Evolutionary conservation across 768 basidiomycete species (phyloP), one percentile per base, ranked within the genome.

Genomic region (Russula sp.): DNA sequence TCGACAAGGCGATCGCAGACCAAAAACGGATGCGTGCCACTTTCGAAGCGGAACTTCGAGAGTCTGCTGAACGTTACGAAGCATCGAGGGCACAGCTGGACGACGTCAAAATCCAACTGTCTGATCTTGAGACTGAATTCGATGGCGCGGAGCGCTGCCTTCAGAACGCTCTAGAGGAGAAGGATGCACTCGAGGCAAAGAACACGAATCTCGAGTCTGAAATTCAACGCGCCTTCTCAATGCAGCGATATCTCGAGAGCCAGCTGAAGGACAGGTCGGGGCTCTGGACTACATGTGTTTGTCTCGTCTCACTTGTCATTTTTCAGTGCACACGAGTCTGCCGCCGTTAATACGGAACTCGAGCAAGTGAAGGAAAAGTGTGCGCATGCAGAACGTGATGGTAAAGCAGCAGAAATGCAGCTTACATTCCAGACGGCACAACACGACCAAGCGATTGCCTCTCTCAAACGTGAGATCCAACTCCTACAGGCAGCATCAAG

Each of bases 401-500:
- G 78, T 39, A 85, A 85, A 67, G 75, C 80, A 10, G 82, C 85
- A 0, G 84, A 90, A 69, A 80, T 88, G 57, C 83, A 83, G 60
- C 77, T 88, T 55, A 81, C 81, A 54, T 73, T 90, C 56, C 84
- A 84, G 68, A 73, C 74, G 22, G 81, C 83, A 8, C 87, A 90
- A 58, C 85, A 87, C 60, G 84, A 85, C 62, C 83, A 88, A 49
- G 80, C 83, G 56, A 76, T 84, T 58, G 68, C 79, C 9, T 78
- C 81, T 51, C 77, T 89, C 36, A 81, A 82, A 47, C 78, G 77
- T 2, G 83, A 90, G 68, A 68, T 90, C 14, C 72, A 76, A 3
- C 72, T 75, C 41, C 73, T 87, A 9, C 78, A 77, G 62, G 76
- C 81, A 6, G 77, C 78, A 58, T 81, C 83, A 3, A 79, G 83